These are phyloP conservation scores for Barnettozyma vustinii DNA, from an alignment of 805 yeast genomes.

Conservation along the genomic window DNA sequence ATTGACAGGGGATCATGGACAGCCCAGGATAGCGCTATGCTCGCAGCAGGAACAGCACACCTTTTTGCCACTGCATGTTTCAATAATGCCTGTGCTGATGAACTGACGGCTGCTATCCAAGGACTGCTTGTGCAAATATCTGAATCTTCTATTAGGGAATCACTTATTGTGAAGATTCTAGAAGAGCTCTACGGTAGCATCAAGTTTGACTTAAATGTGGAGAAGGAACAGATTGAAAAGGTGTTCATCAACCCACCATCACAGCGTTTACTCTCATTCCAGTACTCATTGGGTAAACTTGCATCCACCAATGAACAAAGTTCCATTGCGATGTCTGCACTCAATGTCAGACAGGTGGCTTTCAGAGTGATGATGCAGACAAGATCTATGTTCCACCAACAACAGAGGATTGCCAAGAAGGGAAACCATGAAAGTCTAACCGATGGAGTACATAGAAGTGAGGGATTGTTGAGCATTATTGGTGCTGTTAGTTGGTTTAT, in stretches of 20 bases:
- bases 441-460: slow-evolving; percentile 55
- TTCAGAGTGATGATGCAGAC: slow-evolving; percentile 63
- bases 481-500: slow-evolving; percentile 86
- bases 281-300: slow-evolving; percentile 56
- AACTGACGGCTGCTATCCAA: slow-evolving; percentile 54
- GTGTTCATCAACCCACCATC: slow-evolving; percentile 71
- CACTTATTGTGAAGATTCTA: slow-evolving; percentile 39
- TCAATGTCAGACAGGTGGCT: slow-evolving; percentile 66
- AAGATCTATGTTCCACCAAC: slow-evolving; percentile 59
- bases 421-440: slow-evolving; percentile 33
- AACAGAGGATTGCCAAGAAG: slow-evolving; percentile 51
- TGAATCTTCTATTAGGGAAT: slow-evolving; percentile 24
- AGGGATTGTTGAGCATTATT: slow-evolving; percentile 54
- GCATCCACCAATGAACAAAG: slow-evolving; percentile 15
- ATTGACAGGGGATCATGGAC: slow-evolving; percentile 1
- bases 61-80: slow-evolving; percentile 69
- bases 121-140: slow-evolving; percentile 33
- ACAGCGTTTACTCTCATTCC: slow-evolving; percentile 66
- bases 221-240: slow-evolving; percentile 72
- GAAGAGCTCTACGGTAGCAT: slow-evolving; percentile 73
- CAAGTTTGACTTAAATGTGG: slow-evolving; percentile 63
- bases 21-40: slow-evolving; percentile 20
- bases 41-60: slow-evolving; percentile 58
- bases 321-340: slow-evolving; percentile 41
- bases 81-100: slow-evolving; percentile 62